Conservation (phyloP, 2,329 filamentous ascomycete species). For the Didymosphaeria variabile region DNA sequence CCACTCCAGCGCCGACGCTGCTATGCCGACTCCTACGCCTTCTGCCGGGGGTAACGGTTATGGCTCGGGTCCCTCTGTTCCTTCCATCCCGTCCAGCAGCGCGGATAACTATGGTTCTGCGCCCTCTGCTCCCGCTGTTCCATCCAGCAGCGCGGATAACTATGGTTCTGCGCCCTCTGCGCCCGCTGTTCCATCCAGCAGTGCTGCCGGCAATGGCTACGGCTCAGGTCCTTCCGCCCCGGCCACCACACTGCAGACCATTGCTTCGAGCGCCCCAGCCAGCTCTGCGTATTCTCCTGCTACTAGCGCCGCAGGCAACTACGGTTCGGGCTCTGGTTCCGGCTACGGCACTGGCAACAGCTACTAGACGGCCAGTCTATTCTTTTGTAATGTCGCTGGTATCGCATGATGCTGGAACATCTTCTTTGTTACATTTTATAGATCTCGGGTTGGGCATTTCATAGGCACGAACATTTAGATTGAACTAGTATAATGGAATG, state of each 20-base stretch:
- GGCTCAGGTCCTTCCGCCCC: not conserved
- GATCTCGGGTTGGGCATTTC: not conserved
- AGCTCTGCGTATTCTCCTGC: not conserved
- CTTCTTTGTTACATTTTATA: not conserved
- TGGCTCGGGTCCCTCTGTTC: not conserved
- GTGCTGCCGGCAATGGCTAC: conserved; percentile 1
- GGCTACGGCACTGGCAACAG: not conserved
- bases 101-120: not conserved
- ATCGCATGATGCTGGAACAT: not conserved
- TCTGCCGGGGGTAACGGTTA: conserved; percentile 4
- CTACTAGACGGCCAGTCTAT: not conserved
- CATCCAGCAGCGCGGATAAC: not conserved
- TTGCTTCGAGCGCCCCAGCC: not conserved
- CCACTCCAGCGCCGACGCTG: not conserved
- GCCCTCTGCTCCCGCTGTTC: not conserved
- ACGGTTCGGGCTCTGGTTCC: not conserved
- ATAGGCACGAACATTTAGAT: not conserved
- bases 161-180: not conserved
- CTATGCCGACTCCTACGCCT: conserved; percentile 7
- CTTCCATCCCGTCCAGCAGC: not conserved
- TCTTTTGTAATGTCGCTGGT: conserved; percentile 1
- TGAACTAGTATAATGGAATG: not conserved
- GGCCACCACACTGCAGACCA: conserved; percentile 8
- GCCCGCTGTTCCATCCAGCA: not conserved
- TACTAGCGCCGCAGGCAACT: not conserved